Conservation (phyloP, 2,329 filamentous ascomycete genomes). For the Cucurbitaria berberidis region DNA sequence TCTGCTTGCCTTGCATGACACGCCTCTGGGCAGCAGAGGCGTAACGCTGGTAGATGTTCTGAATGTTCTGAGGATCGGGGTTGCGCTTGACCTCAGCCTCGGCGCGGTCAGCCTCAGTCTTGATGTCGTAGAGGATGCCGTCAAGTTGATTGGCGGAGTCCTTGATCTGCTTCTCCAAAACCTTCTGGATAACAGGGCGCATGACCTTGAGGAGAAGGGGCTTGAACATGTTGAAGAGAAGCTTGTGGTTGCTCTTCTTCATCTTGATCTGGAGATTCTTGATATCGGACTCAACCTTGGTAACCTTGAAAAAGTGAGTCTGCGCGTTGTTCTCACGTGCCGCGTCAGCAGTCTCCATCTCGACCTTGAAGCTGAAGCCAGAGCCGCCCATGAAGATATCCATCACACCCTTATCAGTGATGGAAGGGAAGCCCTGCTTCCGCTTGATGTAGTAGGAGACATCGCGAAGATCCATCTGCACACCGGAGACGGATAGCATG, state of each 20-base stretch:
- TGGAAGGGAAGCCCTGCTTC: constrained; percentile 88
- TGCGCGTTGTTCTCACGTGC: constrained; percentile 60
- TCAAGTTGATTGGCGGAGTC: constrained; percentile 81
- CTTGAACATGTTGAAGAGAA: constrained; percentile 86
- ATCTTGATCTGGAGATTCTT: constrained; percentile 86
- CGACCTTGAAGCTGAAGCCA: constrained; percentile 90
- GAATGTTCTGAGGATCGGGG: constrained; percentile 71
- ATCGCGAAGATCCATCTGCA: constrained; percentile 82
- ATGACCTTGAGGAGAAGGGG: constrained; percentile 83
- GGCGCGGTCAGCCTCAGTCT: constrained; percentile 80
- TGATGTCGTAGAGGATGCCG: constrained; percentile 73
- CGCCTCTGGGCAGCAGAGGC: constrained; percentile 75
- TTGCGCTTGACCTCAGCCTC: constrained; percentile 66
- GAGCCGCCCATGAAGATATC: constrained; percentile 87
- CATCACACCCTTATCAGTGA: constrained; percentile 86
- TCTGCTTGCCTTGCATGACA: constrained; percentile 76
- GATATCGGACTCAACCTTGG: constrained; percentile 83
- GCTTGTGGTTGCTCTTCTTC: constrained; percentile 93
- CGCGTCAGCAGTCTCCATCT: constrained; percentile 80
- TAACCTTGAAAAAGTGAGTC: constrained; percentile 91
- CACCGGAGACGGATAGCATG: constrained; percentile 83
- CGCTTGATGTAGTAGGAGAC: constrained; percentile 95
- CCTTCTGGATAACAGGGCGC: constrained; percentile 83
- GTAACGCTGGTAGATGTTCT: constrained; percentile 89
- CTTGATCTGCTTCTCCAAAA: constrained; percentile 86